Base-by-base conservation (phyloP, 2,329 filamentous ascomycete species). In the Fusarium sp. region DNA sequence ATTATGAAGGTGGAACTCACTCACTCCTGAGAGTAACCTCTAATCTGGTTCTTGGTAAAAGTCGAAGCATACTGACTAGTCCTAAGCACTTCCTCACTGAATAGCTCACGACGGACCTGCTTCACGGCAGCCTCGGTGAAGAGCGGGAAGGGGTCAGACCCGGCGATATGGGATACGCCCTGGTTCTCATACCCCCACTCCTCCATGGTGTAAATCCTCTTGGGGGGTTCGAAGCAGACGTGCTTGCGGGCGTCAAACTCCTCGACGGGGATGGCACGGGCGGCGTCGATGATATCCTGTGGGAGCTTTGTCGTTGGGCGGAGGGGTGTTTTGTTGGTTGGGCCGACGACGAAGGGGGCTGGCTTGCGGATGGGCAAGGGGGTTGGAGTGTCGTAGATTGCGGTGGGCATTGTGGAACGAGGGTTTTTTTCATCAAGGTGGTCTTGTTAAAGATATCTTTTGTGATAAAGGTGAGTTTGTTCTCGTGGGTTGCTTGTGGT, bases 61-160 rank as follows among this genome's bases (percentile, higher is more conserved):
- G 62, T 67, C 1, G 79, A 80, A n/a, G 87, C 87, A 79, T 86
- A 92, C 59, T 85, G 85, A 79, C 87, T 91, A 47, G 90, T 88
- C 10, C 85, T 81, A 72, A 87, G 84, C 5, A 92, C 89, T 40
- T 88, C 84, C 0, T 88, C 84, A 56, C 86, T 87, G 42, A 92
- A 83, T n/a, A 92, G 86, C 79, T 93, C 91, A 4, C 82, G 82
- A 64, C 91, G 86, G 87, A 93, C 92, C 61, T 87, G 85, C 76
- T 87, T 81, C 60, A 93, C 85, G 2, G 91, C 90, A 56, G 91
- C 89, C 35, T 85, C 77, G 13, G 88, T 89, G 80, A 93, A 93
- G 27, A 93, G 84, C 5, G 85, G 85, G 79, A 93, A 93, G 0
- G 91, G 90, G 67, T 92, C 88, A 0, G 90, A 91, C 61, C 92